Conservation (phyloP, 2,329 filamentous ascomycete species). For the Colletotrichum trifolii region DNA sequence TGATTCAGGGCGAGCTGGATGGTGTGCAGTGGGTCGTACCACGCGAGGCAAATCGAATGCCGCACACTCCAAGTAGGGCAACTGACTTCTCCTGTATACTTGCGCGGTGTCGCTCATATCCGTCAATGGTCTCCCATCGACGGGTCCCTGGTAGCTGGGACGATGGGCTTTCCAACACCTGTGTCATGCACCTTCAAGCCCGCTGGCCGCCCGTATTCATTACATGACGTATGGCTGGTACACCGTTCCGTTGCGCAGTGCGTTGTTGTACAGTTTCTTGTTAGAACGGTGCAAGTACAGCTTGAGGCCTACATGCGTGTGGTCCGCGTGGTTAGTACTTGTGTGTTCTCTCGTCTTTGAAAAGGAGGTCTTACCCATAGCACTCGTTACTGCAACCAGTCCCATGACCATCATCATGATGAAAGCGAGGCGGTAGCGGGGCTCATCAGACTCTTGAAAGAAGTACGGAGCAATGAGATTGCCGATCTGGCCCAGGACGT, state of each 20-base stretch:
- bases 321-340: no score
- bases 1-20: no score
- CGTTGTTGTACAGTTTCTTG: conserved; percentile 36
- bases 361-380: conserved; percentile 10
- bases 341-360: no score
- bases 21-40: no score
- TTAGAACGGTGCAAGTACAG: conserved; percentile 36
- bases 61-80: no score
- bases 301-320: conserved; percentile 19
- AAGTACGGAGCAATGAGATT: conserved; percentile 44
- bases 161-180: no score
- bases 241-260: conserved; percentile 31
- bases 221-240: conserved; percentile 39
- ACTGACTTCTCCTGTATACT: no score
- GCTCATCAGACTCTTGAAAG: conserved; percentile 40
- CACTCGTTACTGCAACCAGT: conserved; percentile 18
- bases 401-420: conserved; percentile 40
- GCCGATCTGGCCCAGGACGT: conserved; percentile 34
- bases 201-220: not conserved
- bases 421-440: conserved; percentile 40
- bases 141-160: no score
- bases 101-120: no score
- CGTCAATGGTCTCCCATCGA: no score
- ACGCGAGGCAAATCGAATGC: fast-evolving
- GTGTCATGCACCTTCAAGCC: no score